Base-by-base conservation (phyloP, 2,329 filamentous ascomycete species). In the Purpureocillium lavendulum region DNA sequence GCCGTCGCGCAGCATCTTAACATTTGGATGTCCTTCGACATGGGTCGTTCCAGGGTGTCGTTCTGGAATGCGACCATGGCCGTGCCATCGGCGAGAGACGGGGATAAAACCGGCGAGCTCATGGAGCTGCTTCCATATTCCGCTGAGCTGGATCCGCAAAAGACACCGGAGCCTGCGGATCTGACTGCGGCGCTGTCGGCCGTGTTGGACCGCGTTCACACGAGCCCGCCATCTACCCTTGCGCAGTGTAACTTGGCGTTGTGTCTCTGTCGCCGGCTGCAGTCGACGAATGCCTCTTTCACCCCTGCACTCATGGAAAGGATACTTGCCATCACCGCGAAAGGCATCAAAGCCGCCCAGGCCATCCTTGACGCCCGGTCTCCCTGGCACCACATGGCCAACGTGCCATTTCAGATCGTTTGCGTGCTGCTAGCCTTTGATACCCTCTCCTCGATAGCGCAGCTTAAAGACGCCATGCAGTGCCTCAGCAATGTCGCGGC, bases 371-470 rank as follows among this genome's bases (percentile, higher is more conserved):
- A 62, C 2, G 53, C 56, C 9, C 58, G 60, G 11, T 59, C 61
- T 3, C 73, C 74, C 0, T 80, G 75, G 75, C 75, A 78, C 47
- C 74, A 79, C 41, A 66, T 74, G 34, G 72, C 71, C 21, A 77
- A 79, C 36, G 70, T 78, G 0, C 75, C 75, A 0, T 79, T 79
- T 44, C 75, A 78, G 39, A 66, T 74, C 0, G 63, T 78, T 24
- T 77, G 74, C 42, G 62, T 73, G 0, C 55, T 77, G 5, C 58
- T 79, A 2, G 71, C 70, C 0, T 72, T 78, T 36, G 74, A 79
- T 37, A 74, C 62, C 0, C 61, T 62, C 1, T 59, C 70, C 1
- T 70, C 70, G 0, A 56, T 76, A 0, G 57, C 60, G 0, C 58
- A 71, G 40, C 61, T 79, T 5, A 57, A 59, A 3, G 67, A 72